Conservation (phyloP, 345 rosid genomes). For the Populus deltoides region DNA sequence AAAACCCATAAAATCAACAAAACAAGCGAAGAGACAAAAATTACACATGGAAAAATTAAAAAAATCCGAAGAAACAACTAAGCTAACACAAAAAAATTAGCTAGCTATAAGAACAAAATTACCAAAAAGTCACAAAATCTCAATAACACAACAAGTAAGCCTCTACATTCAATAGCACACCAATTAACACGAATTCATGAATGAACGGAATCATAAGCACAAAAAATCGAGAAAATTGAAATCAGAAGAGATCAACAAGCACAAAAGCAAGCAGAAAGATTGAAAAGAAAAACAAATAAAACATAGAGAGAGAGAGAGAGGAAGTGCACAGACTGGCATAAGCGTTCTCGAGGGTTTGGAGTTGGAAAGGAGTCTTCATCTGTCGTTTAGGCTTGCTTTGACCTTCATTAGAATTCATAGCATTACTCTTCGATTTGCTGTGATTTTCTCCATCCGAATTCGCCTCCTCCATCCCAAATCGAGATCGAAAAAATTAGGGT, state of each 20-base stretch:
- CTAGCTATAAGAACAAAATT: not conserved
- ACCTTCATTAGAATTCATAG: conserved; percentile 41
- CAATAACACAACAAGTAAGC: not conserved
- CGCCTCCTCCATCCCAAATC: conserved; percentile 58
- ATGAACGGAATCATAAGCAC: not conserved
- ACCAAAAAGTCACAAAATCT: not conserved
- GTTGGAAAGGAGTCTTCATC: conserved; percentile 99
- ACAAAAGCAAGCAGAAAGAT: not conserved
- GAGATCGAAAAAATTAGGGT: conserved; percentile 12
- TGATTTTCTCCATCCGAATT: conserved; percentile 60
- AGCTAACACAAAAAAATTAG: not conserved
- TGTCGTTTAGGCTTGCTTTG: conserved; percentile 80
- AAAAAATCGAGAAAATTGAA: not conserved
- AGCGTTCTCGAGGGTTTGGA: conserved; percentile 79
- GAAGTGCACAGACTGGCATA: conserved; percentile 48
- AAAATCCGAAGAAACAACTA: not conserved
- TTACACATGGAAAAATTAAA: not conserved
- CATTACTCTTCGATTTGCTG: conserved; percentile 14
- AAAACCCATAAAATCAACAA: not conserved
- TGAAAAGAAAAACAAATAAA: conserved; percentile 1
- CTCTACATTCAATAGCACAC: not conserved
- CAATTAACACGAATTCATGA: conserved; percentile 1
- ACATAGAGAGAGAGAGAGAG: not conserved
- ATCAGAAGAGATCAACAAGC: not conserved
- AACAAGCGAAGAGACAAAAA: not conserved